Percentiles rank a stretch among this genome's conserved stretches.
These are phyloP conservation scores for Sphaerulina populicola DNA, from an alignment of 2,329 filamentous ascomycete species.

Conservation along the genomic window DNA sequence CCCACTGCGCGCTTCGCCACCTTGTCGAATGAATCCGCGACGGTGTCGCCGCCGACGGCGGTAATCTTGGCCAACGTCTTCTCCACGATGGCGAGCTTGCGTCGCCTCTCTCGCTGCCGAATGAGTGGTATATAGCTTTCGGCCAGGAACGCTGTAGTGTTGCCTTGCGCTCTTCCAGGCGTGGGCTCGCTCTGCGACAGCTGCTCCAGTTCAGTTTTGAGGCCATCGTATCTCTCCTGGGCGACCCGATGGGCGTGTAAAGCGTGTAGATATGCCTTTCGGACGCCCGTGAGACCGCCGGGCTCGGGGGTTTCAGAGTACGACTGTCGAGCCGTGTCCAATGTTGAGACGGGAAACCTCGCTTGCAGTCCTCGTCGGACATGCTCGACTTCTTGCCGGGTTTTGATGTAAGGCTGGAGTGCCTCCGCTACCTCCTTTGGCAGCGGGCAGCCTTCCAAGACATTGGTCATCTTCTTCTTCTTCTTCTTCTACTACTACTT, in stretches of 20 bases:
- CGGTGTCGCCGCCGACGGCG: constrained; percentile 13
- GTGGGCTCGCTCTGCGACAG: constrained; percentile 7
- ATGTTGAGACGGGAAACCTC: constrained; percentile 20
- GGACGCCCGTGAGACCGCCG: constrained; percentile 23
- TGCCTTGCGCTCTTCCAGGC: neutral
- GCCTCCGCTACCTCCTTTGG: constrained; percentile 25
- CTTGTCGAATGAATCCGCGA: constrained; percentile 23
- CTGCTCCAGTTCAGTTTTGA: constrained; percentile 26
- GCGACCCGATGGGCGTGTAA: constrained; percentile 27
- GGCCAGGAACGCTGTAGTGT: constrained; percentile 10
- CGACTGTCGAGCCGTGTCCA: constrained; percentile 7
- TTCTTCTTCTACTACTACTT: no score
- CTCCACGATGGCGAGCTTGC: constrained; percentile 26
- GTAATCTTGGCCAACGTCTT: constrained; percentile 18
- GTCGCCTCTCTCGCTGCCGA: constrained; percentile 24
- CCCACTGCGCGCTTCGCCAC: constrained; percentile 23
- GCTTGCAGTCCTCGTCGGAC: constrained; percentile 26
- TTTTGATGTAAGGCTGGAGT: constrained; percentile 28
- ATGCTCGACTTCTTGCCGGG: constrained; percentile 23
- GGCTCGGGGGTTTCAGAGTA: constrained; percentile 9
- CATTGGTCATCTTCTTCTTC: neutral
- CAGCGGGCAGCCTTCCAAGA: constrained; percentile 20
- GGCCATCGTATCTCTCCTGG: constrained; percentile 25
- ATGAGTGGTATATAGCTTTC: constrained; percentile 24
- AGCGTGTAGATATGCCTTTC: constrained; percentile 28